Conservation (phyloP, 1,284 basidiomycete species). For the Caloboletus firmus region DNA sequence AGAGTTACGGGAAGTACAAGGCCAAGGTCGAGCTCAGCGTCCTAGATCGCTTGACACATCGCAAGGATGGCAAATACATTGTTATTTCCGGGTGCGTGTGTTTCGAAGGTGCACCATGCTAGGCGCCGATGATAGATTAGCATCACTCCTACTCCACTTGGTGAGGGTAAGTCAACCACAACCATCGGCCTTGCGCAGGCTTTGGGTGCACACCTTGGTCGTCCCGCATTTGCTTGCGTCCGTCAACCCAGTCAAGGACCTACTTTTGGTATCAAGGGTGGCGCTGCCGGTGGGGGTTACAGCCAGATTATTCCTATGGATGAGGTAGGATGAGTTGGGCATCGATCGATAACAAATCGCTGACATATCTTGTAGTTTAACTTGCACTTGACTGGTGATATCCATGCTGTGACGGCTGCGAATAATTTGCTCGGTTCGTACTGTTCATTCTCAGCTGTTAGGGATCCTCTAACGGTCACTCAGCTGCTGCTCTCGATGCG, state of each 20-base stretch:
- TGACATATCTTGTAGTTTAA: constrained; percentile 66
- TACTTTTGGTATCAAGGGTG: constrained; percentile 99
- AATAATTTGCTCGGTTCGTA: constrained; percentile 87
- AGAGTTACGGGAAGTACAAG: constrained; percentile 95
- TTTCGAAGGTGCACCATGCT: neutral
- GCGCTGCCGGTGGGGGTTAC: constrained; percentile 98
- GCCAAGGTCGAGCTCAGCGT: constrained; percentile 94
- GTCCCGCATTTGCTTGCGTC: constrained; percentile 96
- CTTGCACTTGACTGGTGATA: constrained; percentile 95
- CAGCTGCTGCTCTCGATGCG: constrained; percentile 94
- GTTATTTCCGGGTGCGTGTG: constrained; percentile 82
- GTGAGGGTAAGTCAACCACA: constrained; percentile 98
- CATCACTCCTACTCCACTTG: constrained; percentile 97
- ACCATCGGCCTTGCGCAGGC: constrained; percentile 98
- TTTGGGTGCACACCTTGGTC: constrained; percentile 90
- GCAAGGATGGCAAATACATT: constrained; percentile 96
- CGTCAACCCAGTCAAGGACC: constrained; percentile 98
- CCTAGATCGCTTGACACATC: constrained; percentile 81
- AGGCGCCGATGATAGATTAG: constrained; percentile 39
- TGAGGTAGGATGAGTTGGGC: constrained; percentile 59
- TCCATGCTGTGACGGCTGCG: constrained; percentile 96
- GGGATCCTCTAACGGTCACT: constrained; percentile 13
- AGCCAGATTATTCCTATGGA: constrained; percentile 99
- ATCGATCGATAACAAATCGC: neutral
- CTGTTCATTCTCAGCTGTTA: neutral